Base-by-base conservation (phyloP, 1,284 basidiomycete genomes). In the Boletus mariae region DNA sequence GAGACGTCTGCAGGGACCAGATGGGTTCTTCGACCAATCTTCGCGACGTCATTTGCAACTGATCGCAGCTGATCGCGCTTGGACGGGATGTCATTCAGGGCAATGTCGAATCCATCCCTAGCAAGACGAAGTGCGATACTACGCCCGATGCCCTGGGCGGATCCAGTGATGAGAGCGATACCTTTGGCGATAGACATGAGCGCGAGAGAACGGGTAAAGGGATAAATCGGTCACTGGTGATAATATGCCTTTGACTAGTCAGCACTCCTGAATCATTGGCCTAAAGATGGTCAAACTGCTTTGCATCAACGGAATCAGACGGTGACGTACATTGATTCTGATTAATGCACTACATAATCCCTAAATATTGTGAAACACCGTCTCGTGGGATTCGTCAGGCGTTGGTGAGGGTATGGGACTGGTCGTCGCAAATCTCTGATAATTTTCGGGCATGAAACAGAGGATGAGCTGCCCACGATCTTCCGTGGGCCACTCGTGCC, bases 81-180 rank as follows among this genome's bases (percentile, higher is more conserved):
- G 1, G 59, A 51, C 1, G 61, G 11, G n/a, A 63, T 1, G 4
- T 62, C 60, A 10, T 62, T 62, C 2, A 60, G 32, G 0, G 45
- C 51, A 1, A 61, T 38, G n/a, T 59, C 57, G 10, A 60, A 62
- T 1, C 59, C 59, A 38, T 60, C 59, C 23, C 23, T 52, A 1
- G 59, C 61, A 10, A 60, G 59, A 23, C 61, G 54, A 46, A 62
- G 47, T 47, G 60, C 54, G 8, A 60, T 54, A n/a, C 47, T 13
- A 1, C 58, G 49, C n/a, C 60, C 51, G 5, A 60, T 57, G 2
- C 58, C 60, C 11, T 62, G 60, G 5, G 60, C 60, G 5, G 58
- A 60, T 34, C 60, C 59, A 1, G 59, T 60, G 23, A 62, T 17
- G 26, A 60, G 58, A 12, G 58, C 59, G 20, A 62, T 13, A 3